phyloP scores from a whole-genome alignment of 2,329 filamentous ascomycete genomes.

The Leptographium wingfieldii region DNA sequence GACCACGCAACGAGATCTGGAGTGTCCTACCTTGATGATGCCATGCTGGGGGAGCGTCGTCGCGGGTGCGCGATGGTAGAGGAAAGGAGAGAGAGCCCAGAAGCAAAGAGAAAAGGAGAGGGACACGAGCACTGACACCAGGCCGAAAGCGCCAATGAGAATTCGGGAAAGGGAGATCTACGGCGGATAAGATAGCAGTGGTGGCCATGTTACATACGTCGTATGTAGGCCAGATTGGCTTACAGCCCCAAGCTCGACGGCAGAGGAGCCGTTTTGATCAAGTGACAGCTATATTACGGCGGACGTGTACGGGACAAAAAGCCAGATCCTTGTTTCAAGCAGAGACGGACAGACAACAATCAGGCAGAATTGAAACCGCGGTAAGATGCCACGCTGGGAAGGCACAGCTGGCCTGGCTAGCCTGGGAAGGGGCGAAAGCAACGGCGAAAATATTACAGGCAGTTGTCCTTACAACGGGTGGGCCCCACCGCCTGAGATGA shows the following conservation, averaged over 20 bases:
- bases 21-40: conserved; percentile 6
- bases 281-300: not conserved
- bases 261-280: not conserved
- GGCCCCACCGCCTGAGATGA: not conserved
- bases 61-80: not conserved
- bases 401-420: too few species aligned
- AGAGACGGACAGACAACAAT: too few species aligned
- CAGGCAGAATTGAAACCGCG: too few species aligned
- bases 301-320: not conserved
- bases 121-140: not conserved
- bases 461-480: not conserved
- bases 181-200: conserved; percentile 1
- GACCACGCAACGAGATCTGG: not conserved
- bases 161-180: not conserved
- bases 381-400: too few species aligned
- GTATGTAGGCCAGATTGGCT: not conserved
- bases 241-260: not conserved
- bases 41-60: conserved; percentile 4
- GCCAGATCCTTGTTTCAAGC: not conserved
- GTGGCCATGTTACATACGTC: not conserved
- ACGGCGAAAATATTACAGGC: not conserved
- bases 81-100: not conserved
- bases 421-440: too few species aligned
- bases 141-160: not conserved
- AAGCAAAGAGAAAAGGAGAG: not conserved